Base-by-base conservation (phyloP, 2,329 filamentous ascomycete species). In the Fusarium virguliforme region DNA sequence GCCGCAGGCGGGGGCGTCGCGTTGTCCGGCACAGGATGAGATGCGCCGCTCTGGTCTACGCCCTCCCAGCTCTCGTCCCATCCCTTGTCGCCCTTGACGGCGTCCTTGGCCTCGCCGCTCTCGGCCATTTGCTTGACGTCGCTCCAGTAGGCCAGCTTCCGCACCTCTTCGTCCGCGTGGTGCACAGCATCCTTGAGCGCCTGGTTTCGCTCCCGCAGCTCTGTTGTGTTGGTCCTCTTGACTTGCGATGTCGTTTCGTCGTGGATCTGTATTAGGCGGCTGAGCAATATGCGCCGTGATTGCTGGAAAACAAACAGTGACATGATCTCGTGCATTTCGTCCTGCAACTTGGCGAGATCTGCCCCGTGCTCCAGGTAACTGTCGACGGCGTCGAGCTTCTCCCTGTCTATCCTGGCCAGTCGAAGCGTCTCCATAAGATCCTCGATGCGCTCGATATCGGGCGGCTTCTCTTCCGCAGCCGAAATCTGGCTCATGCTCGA, bases 311-410 rank as follows among this genome's bases (percentile, higher is more conserved):
- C 86, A 76, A 98, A 93, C 64, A 92, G 85, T 1, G 89, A 86
- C 94, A 97, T 95, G 73, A 97, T 92, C 48, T 94, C 90, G 61
- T 93, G 91, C 86, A 97, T 95, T 78, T 91, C 86, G 61, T 92
- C 87, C 67, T 92, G 87, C 22, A 99, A 84, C 67, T 94, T 92
- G 60, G 87, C 86, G 30, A 98, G 83, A 74, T 98, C 94, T 26
- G 92, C 90, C 6, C 89, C 93, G 59, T 96, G 86, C 43, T 90
- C 84, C n/a, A 98, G 85, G 77, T 97, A 99, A 68, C 89, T 92
- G 75, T 92, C 90, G 24, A 98, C 87, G 0, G 92, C 91, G 67
- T 95, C 91, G 64, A 97, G 90, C 83, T 96, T 98, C 83, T 98
- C 95, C 35, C 96, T 89, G 78, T 99, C 96, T 72, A 99, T 94